phyloP scores from a whole-genome alignment of 257 asterid genomes.

The Fraxinus anomala region DNA sequence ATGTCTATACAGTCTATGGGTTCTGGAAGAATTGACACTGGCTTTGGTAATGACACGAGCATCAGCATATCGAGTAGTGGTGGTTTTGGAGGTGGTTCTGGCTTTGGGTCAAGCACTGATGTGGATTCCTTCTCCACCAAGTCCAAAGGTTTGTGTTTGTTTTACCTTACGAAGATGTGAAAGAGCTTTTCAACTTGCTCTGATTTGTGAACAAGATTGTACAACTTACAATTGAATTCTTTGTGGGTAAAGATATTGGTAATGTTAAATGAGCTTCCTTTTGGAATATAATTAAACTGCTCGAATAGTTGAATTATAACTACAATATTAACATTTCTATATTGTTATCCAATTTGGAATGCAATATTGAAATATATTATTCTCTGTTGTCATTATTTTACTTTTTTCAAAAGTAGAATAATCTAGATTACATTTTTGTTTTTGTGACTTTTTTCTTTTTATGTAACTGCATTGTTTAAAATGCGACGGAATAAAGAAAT shows the following conservation, averaged over 20 bases:
- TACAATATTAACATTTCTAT: background rate
- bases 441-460: background rate
- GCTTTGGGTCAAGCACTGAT: constrained; percentile 65
- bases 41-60: constrained; percentile 72
- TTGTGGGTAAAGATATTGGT: background rate
- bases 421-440: background rate
- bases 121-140: constrained; percentile 64
- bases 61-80: constrained; percentile 50
- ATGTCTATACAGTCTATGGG: constrained; percentile 74
- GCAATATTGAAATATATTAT: no score
- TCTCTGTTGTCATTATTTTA: background rate
- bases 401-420: background rate
- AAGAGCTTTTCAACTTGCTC: constrained; percentile 5
- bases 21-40: constrained; percentile 69
- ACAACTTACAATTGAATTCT: background rate
- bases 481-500: background rate
- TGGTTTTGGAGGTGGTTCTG: constrained; percentile 69
- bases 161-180: constrained; percentile 8
- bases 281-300: background rate
- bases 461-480: background rate
- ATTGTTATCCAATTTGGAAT: background rate
- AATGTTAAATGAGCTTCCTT: background rate
- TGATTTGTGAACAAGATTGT: background rate
- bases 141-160: constrained; percentile 61
- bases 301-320: background rate